Conservation (phyloP, 257 asterid species). For the Fraxinus excelsior region DNA sequence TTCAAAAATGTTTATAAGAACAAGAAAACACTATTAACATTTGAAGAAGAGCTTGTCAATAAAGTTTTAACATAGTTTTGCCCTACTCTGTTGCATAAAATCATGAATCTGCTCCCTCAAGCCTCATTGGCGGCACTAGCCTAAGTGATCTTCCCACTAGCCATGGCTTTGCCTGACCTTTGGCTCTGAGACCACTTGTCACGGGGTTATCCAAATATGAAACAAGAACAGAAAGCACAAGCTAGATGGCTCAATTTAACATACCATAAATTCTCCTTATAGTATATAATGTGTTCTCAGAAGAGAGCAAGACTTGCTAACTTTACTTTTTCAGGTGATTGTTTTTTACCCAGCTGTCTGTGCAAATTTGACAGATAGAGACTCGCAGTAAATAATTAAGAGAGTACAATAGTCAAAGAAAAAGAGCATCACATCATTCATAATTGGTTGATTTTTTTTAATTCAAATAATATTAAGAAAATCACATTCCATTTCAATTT, state of each 20-base stretch:
- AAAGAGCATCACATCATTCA: not conserved
- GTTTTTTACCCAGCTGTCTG: not conserved
- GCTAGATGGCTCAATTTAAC: not conserved
- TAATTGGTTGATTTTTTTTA: not conserved
- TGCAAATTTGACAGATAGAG: not conserved
- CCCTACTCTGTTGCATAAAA: not conserved
- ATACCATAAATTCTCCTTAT: constrained; percentile 7
- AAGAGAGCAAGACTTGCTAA: not conserved
- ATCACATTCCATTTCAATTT: constrained; percentile 12
- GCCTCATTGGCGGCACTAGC: too few species aligned
- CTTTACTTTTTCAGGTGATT: not conserved
- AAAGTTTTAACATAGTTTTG: not conserved
- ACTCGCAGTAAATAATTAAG: not conserved
- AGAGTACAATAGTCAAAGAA: not conserved
- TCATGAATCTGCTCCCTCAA: too few species aligned
- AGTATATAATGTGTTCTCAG: not conserved
- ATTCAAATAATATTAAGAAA: not conserved
- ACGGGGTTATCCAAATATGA: not conserved
- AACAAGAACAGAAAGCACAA: constrained; percentile 1
- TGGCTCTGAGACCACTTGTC: too few species aligned
- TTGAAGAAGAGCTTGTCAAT: constrained; percentile 1
- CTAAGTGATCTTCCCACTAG: too few species aligned
- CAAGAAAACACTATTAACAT: constrained; percentile 1
- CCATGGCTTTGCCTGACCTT: too few species aligned
- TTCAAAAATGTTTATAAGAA: constrained; percentile 17